Percentiles rank a stretch among this genome's conserved stretches.
These are phyloP conservation scores for Botryotinia calthae DNA, from an alignment of 2,329 filamentous ascomycete genomes.

Conservation along the genomic window DNA sequence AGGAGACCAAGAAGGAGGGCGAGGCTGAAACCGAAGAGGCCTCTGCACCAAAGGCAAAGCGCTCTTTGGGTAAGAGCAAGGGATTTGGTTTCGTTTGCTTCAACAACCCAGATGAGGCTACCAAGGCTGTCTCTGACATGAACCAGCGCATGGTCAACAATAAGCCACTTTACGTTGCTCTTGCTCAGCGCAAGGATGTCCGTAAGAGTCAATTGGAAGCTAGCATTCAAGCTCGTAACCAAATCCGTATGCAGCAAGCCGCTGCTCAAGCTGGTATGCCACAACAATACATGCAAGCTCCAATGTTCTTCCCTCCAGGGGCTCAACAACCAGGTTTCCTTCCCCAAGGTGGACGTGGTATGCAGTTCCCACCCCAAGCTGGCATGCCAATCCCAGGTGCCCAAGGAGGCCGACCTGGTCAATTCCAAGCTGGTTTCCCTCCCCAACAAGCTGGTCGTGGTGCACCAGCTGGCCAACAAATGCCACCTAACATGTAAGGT, in stretches of 20 bases:
- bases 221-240: slow-evolving; percentile 98
- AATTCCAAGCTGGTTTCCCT: slow-evolving; percentile 78
- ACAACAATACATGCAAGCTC: slow-evolving; percentile 81
- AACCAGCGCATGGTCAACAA: slow-evolving; percentile 98
- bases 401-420: slow-evolving; percentile 78
- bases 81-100: slow-evolving; percentile 99
- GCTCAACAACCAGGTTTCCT: slow-evolving; percentile 68
- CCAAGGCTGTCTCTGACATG: slow-evolving; percentile 98
- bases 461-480: slow-evolving; percentile 75
- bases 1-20: slow-evolving; percentile 41
- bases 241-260: slow-evolving; percentile 96
- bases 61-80: slow-evolving; percentile 91
- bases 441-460: slow-evolving; percentile 86
- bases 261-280: slow-evolving; percentile 87
- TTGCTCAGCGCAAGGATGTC: slow-evolving; percentile 99
- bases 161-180: slow-evolving; percentile 96
- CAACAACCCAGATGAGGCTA: slow-evolving; percentile 97
- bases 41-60: slow-evolving; percentile 52
- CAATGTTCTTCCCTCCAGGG: slow-evolving; percentile 88
- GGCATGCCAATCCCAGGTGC: slow-evolving; percentile 66
- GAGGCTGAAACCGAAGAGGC: slow-evolving; percentile 49
- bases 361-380: slow-evolving; percentile 61
- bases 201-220: slow-evolving; percentile 99
- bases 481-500: slow-evolving; percentile 83
- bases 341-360: slow-evolving; percentile 60